Conservation (phyloP, 805 yeast species). For the Saccharomycopsis sp. region DNA sequence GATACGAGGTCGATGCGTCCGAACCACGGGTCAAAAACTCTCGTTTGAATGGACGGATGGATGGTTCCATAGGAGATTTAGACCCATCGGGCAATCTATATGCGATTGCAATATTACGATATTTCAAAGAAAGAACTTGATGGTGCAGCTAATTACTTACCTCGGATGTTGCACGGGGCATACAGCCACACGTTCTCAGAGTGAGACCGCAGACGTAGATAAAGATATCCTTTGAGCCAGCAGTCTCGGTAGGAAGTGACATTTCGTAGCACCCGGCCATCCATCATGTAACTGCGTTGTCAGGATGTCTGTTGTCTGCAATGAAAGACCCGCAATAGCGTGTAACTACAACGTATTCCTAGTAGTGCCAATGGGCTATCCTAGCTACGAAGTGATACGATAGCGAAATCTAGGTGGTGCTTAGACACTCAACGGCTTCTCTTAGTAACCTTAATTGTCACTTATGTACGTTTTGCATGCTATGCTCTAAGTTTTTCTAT, state of each 20-base stretch:
- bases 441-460: neutral
- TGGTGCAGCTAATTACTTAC: neutral
- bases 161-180: neutral
- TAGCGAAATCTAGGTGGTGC: neutral
- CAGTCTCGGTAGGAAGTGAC: neutral
- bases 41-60: no score
- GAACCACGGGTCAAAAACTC: no score
- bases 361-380: neutral
- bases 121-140: no score
- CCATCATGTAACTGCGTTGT: no score
- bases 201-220: no score
- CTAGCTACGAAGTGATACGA: neutral
- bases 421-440: neutral
- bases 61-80: no score
- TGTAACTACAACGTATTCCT: neutral
- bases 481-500: neutral
- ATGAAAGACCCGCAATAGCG: no score
- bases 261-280: neutral
- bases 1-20: no score
- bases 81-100: neutral
- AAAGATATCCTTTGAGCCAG: no score
- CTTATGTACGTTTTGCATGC: neutral
- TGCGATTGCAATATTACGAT: neutral
- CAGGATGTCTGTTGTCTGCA: neutral
- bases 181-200: neutral